Conservation (phyloP, 176 grass and related monocot species). For the Neostapfia colusana region DNA sequence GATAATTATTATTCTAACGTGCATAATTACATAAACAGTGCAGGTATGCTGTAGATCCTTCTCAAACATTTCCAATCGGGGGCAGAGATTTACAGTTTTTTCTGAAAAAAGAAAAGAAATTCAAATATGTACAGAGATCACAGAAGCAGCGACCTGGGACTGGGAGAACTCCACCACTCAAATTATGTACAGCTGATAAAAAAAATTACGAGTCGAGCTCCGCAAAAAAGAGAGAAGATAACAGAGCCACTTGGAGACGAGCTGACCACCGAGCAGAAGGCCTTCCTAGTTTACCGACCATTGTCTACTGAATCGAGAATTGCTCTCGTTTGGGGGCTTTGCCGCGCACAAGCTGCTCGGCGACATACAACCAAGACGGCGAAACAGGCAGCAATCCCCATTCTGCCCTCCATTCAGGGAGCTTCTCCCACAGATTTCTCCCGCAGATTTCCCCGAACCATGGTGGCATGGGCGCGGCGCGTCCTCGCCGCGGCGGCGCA, state of each 20-base stretch:
- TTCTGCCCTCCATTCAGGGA: not conserved
- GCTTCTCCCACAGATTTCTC: not conserved
- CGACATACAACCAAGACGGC: not conserved
- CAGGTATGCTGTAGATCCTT: not conserved
- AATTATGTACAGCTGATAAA: constrained; percentile 40
- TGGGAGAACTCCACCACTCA: not conserved
- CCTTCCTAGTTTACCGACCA: not conserved
- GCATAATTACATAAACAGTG: not conserved
- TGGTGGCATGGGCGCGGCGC: constrained; percentile 9
- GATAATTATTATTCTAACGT: too few species aligned
- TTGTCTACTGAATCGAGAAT: not conserved
- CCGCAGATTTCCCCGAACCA: not conserved
- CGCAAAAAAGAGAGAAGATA: not conserved
- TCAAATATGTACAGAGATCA: constrained; percentile 5
- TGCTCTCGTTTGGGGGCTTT: not conserved
- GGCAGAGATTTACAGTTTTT: not conserved
- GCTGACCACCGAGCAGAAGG: not conserved
- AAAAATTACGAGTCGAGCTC: constrained; percentile 11
- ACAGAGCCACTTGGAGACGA: constrained; percentile 8
- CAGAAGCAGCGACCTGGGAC: not conserved
- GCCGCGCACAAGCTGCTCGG: not conserved
- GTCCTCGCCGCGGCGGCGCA: not conserved
- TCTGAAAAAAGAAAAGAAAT: not conserved
- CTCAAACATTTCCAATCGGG: not conserved
- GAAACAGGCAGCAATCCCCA: not conserved